These are phyloP conservation scores for Mycena metata DNA, from an alignment of 768 basidiomycete species.

Conservation along the genomic window DNA sequence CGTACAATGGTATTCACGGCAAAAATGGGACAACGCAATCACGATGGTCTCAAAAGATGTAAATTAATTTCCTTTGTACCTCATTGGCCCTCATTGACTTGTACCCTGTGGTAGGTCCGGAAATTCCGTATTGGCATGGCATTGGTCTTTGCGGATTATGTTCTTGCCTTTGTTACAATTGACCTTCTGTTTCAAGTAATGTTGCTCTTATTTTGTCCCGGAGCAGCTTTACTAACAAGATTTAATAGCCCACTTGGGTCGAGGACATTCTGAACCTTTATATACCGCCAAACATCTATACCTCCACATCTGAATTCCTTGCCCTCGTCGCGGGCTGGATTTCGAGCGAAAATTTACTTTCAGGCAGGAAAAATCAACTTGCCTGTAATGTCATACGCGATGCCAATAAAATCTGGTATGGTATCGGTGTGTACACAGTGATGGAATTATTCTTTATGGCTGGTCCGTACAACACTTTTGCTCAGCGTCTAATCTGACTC, in stretches of 20 bases:
- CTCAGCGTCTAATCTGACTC: background rate
- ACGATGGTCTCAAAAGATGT: background rate
- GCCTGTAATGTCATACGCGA: conserved; percentile 34
- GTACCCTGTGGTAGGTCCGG: background rate
- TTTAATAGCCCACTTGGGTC: conserved; percentile 28
- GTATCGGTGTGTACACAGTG: conserved; percentile 41
- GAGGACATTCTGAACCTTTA: background rate
- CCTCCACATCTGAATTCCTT: conserved; percentile 26
- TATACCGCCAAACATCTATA: conserved; percentile 15
- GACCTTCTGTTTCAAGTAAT: conserved; percentile 40
- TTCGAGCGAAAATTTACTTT: background rate
- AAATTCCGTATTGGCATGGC: conserved; percentile 37
- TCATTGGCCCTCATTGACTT: background rate
- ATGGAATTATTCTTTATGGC: conserved; percentile 40
- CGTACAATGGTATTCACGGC: conserved; percentile 4
- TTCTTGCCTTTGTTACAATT: conserved; percentile 38
- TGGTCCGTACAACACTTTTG: conserved; percentile 24
- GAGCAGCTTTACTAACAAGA: too few relatives aligned
- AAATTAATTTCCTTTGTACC: background rate
- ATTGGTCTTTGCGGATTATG: conserved; percentile 38
- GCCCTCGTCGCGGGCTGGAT: conserved; percentile 37
- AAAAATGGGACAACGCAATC: background rate
- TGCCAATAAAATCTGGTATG: conserved; percentile 28
- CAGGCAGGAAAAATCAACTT: background rate
- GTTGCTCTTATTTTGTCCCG: too few relatives aligned